Evolutionary conservation across 352 stramenopile species (phyloP).

Genomic region (Aphanomyces cochlioides): DNA sequence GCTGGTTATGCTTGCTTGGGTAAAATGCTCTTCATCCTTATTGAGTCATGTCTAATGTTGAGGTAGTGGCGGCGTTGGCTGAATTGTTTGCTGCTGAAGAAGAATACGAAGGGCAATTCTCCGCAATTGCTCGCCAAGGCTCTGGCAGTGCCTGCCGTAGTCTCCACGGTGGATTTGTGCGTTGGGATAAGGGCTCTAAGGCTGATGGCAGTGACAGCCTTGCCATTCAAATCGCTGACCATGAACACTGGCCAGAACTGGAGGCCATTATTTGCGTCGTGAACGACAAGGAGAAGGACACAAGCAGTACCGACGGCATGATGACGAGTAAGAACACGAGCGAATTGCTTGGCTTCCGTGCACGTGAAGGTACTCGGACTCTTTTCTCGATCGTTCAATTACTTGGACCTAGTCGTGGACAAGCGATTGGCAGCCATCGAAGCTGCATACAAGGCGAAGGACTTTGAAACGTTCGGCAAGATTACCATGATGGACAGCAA

Average conservation of each 20-base stretch:
- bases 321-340: constrained; percentile 92
- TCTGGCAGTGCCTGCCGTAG: constrained; percentile 94
- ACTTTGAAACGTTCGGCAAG: constrained; percentile 94
- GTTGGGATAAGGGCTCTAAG: constrained; percentile 89
- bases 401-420: constrained; percentile 56
- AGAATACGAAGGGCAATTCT: constrained; percentile 86
- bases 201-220: constrained; percentile 68
- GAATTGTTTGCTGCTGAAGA: constrained; percentile 87
- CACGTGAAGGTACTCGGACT: constrained; percentile 36
- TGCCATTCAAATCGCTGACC: constrained; percentile 71
- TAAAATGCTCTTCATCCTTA: constrained; percentile 1
- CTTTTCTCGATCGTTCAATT: not conserved
- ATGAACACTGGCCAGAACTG: constrained; percentile 92
- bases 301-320: constrained; percentile 95
- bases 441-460: constrained; percentile 77
- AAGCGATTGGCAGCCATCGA: constrained; percentile 87
- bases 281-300: constrained; percentile 95
- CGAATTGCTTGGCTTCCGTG: constrained; percentile 85
- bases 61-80: constrained; percentile 81
- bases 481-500: constrained; percentile 99
- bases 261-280: constrained; percentile 96
- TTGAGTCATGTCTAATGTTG: constrained; percentile 21
- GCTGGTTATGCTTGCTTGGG: constrained; percentile 93
- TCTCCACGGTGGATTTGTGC: constrained; percentile 96
- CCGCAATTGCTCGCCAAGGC: constrained; percentile 92